Evolutionary conservation across 179 eudicot genomes (phyloP).

Genomic region (Carnegiea gigantea): DNA sequence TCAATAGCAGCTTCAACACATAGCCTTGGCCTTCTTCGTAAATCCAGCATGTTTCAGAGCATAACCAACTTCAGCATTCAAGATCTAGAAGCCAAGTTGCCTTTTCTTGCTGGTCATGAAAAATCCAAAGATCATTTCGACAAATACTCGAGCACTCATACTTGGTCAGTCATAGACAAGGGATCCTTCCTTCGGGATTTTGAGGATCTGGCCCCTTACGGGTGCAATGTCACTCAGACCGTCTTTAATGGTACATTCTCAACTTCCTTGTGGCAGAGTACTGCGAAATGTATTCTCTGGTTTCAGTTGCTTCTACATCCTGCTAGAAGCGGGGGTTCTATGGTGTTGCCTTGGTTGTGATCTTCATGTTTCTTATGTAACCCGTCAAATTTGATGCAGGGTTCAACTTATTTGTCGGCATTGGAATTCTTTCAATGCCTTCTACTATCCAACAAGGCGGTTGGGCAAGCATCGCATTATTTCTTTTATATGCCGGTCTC

Average conservation of each 20-base stretch:
- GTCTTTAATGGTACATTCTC: conserved; percentile 61
- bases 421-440: conserved; percentile 86
- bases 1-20: conserved; percentile 68
- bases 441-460: conserved; percentile 79
- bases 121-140: conserved; percentile 33
- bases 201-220: conserved; percentile 47
- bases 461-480: conserved; percentile 70
- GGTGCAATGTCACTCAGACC: conserved; percentile 77
- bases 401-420: conserved; percentile 75
- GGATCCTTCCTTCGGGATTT: conserved; percentile 28
- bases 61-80: conserved; percentile 24
- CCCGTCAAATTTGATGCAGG: conserved; percentile 27
- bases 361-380: background rate
- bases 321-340: background rate
- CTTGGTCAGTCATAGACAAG: conserved; percentile 33
- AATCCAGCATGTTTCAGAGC: conserved; percentile 27
- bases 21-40: conserved; percentile 35
- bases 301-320: no score
- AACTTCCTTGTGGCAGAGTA: background rate
- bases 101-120: conserved; percentile 44
- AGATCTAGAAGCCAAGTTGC: conserved; percentile 36
- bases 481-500: conserved; percentile 55
- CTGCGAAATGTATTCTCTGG: background rate
- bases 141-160: conserved; percentile 31
- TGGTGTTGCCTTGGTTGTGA: background rate